phyloP scores from a whole-genome alignment of 176 grass and related monocot genomes.

The Carex parvula region DNA sequence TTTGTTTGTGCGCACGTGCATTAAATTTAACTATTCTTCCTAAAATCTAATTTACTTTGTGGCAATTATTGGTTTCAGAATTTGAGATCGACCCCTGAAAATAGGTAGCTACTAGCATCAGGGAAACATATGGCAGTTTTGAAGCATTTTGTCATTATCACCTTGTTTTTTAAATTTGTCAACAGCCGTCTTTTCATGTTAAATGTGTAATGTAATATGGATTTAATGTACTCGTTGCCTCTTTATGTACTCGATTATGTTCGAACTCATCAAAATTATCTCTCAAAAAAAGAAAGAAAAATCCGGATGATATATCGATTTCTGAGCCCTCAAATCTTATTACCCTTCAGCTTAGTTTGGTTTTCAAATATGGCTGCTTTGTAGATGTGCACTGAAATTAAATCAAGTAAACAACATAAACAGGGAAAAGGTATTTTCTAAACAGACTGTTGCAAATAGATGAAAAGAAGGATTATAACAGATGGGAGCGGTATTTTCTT shows the following conservation, averaged over 20 bases:
- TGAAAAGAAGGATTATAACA: background rate
- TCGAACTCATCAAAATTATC: constrained; percentile 9
- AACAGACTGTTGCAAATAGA: background rate
- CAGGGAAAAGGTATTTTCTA: background rate
- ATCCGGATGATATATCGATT: background rate
- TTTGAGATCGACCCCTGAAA: constrained; percentile 2
- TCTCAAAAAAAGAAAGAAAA: background rate
- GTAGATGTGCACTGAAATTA: background rate
- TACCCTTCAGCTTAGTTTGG: background rate
- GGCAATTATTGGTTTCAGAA: constrained; percentile 3
- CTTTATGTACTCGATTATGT: background rate
- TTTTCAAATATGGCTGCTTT: background rate
- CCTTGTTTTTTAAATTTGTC: constrained; percentile 25
- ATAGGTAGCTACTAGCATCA: constrained; percentile 9
- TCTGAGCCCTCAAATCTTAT: background rate
- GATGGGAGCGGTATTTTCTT: background rate
- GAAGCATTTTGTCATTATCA: constrained; percentile 4
- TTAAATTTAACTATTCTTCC: background rate
- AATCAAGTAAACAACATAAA: background rate
- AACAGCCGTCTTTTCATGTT: background rate
- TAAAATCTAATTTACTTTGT: background rate
- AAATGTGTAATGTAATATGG: constrained; percentile 3
- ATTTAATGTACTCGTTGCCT: constrained; percentile 4
- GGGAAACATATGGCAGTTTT: constrained; percentile 16
- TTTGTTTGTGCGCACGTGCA: background rate